phyloP scores from a whole-genome alignment of 192 early-diverging fungal genomes.

The Coemansia sp. region DNA sequence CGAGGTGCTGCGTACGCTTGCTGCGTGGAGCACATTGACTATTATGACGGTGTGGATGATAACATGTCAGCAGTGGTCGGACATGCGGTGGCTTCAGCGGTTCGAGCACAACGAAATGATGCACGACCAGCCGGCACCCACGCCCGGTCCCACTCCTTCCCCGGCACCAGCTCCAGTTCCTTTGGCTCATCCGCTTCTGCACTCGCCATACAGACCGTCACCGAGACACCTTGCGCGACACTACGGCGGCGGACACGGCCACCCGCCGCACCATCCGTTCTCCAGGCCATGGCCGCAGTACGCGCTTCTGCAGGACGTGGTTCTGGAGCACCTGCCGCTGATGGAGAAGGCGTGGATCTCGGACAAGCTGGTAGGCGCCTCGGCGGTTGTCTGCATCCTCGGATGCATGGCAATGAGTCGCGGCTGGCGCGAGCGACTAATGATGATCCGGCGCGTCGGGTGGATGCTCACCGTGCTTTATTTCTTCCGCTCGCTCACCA shows the following conservation, averaged over 20 bases:
- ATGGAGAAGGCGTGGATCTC: constrained; percentile 17
- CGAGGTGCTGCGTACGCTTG: constrained; percentile 16
- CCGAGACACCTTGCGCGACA: neutral
- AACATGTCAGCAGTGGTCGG: constrained; percentile 49
- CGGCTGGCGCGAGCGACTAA: constrained; percentile 44
- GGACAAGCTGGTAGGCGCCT: constrained; percentile 26
- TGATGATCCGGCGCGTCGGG: constrained; percentile 52
- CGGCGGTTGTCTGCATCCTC: constrained; percentile 12
- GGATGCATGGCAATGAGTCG: constrained; percentile 27
- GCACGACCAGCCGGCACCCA: neutral
- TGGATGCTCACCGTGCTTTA: constrained; percentile 60
- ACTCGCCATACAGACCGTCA: neutral
- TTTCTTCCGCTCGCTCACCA: constrained; percentile 56
- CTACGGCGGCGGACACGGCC: neutral
- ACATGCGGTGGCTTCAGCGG: constrained; percentile 38
- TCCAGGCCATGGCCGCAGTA: neutral
- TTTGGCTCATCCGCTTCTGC: neutral
- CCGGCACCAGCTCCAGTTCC: neutral
- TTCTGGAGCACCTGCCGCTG: constrained; percentile 23
- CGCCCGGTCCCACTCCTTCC: neutral
- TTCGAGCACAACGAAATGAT: neutral
- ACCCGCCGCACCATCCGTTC: neutral
- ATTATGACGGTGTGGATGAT: constrained; percentile 38
- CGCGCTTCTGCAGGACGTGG: constrained; percentile 22
- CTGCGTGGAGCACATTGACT: constrained; percentile 15